phyloP scores from a whole-genome alignment of 1,284 basidiomycete species.

The Phlebopus sp. region DNA sequence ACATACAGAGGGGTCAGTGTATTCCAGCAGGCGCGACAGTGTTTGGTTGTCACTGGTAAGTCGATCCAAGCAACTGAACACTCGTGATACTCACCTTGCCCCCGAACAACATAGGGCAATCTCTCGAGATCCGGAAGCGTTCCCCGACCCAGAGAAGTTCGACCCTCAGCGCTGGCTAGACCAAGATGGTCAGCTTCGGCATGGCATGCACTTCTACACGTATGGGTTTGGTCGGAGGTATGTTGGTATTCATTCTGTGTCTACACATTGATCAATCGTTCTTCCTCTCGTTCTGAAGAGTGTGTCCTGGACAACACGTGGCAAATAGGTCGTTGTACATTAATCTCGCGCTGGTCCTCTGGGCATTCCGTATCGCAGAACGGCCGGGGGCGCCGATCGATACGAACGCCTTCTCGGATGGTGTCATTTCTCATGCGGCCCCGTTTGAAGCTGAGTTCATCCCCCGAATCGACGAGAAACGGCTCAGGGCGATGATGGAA shows the following conservation, averaged over 20 bases:
- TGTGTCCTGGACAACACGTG: constrained; percentile 22
- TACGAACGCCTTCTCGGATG: constrained; percentile 6
- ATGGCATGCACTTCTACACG: constrained; percentile 48
- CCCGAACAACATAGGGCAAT: constrained; percentile 39
- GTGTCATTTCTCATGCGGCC: constrained; percentile 6
- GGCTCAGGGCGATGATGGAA: constrained; percentile 7
- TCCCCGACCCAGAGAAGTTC: constrained; percentile 58
- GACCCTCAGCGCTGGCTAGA: constrained; percentile 58
- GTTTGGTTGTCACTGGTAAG: constrained; percentile 57
- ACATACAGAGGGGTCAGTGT: constrained; percentile 43
- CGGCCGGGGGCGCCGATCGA: constrained; percentile 16
- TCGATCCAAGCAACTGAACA: neutral
- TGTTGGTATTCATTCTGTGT: constrained; percentile 2
- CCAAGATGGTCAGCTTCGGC: constrained; percentile 43
- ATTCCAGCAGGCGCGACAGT: constrained; percentile 61
- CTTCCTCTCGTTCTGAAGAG: constrained; percentile 5
- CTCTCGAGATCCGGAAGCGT: constrained; percentile 52
- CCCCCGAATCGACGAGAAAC: constrained; percentile 11
- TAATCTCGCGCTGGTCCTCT: constrained; percentile 20
- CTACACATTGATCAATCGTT: neutral
- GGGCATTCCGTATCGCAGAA: constrained; percentile 21
- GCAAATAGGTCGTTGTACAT: constrained; percentile 24
- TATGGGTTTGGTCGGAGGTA: constrained; percentile 63
- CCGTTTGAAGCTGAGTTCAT: constrained; percentile 18
- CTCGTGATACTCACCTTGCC: neutral